A percentile compares a stretch with the other conserved stretches of the same genome.
These are phyloP conservation scores for Uncinocarpus reesii DNA, from an alignment of 2,329 filamentous ascomycete species.

Conservation along the genomic window DNA sequence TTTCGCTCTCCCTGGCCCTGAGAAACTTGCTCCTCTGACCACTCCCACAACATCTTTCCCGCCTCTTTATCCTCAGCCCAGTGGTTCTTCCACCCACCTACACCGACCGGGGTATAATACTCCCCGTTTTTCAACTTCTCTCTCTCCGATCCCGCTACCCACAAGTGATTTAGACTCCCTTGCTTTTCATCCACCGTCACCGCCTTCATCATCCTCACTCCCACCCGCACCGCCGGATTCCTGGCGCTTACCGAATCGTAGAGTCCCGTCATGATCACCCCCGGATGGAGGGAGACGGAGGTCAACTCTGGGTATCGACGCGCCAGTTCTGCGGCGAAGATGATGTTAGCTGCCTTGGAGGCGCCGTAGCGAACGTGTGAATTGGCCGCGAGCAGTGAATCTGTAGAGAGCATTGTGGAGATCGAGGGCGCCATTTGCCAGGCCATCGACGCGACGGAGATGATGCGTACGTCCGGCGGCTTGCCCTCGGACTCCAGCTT, in stretches of 20 bases:
- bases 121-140: constrained; percentile 30
- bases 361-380: constrained; percentile 42
- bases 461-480: constrained; percentile 27
- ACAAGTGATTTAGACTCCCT: constrained; percentile 36
- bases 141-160: constrained; percentile 29
- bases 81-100: constrained; percentile 23
- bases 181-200: constrained; percentile 27
- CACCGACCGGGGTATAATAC: constrained; percentile 36
- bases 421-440: constrained; percentile 26
- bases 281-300: constrained; percentile 43
- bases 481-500: constrained; percentile 12
- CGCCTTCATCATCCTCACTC: constrained; percentile 15
- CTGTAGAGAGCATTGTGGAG: constrained; percentile 32
- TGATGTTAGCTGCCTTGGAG: constrained; percentile 44
- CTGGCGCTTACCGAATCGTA: constrained; percentile 26
- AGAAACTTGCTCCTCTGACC: constrained; percentile 37
- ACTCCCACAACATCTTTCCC: constrained; percentile 34
- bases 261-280: constrained; percentile 35
- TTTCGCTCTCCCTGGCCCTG: too few species aligned
- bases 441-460: constrained; percentile 32
- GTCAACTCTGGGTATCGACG: constrained; percentile 36
- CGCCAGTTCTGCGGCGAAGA: constrained; percentile 37
- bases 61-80: constrained; percentile 27
- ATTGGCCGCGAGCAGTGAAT: constrained; percentile 26
- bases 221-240: constrained; percentile 20